A percentile compares a stretch with the other conserved stretches of the same genome.
phyloP scores from a whole-genome alignment of 78 protist species.

The Emiliania huxleyi region DNA sequence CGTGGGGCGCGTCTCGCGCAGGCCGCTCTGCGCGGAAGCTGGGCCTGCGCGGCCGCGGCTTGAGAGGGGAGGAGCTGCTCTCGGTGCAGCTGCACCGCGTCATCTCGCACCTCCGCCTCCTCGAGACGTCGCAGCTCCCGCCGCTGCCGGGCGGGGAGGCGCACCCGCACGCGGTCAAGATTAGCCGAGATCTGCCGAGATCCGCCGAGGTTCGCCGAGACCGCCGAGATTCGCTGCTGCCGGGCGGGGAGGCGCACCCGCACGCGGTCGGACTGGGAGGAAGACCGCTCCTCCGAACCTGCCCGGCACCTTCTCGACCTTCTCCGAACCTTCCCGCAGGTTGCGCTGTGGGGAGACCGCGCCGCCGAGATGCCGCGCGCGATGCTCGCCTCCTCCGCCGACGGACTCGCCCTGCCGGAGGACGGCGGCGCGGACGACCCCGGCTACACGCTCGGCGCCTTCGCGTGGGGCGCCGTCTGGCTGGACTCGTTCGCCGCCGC shows the following conservation, averaged over 20 bases:
- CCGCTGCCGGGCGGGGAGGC: too few species aligned
- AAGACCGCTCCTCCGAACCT: too few species aligned
- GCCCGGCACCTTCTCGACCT: too few species aligned
- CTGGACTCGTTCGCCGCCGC: not conserved
- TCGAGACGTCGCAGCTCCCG: not conserved
- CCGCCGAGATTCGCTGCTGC: too few species aligned
- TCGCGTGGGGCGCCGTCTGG: constrained; percentile 28
- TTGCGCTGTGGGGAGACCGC: not conserved
- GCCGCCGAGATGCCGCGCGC: not conserved
- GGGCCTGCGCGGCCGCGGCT: not conserved
- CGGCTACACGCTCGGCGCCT: not conserved
- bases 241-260: too few species aligned
- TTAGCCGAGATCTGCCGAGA: too few species aligned
- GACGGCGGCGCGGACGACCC: not conserved
- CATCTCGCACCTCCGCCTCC: not conserved
- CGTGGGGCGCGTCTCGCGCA: not conserved
- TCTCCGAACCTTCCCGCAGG: too few species aligned
- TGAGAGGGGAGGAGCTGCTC: not conserved
- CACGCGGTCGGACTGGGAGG: too few species aligned
- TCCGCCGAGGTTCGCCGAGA: too few species aligned
- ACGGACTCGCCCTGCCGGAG: not conserved
- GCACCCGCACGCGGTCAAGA: not conserved
- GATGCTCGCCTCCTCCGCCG: not conserved
- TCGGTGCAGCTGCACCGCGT: not conserved
- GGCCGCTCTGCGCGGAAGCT: not conserved